Base-by-base conservation (phyloP, 1,139 yeast genomes). In the Kurtzmaniella quercitrusa region DNA sequence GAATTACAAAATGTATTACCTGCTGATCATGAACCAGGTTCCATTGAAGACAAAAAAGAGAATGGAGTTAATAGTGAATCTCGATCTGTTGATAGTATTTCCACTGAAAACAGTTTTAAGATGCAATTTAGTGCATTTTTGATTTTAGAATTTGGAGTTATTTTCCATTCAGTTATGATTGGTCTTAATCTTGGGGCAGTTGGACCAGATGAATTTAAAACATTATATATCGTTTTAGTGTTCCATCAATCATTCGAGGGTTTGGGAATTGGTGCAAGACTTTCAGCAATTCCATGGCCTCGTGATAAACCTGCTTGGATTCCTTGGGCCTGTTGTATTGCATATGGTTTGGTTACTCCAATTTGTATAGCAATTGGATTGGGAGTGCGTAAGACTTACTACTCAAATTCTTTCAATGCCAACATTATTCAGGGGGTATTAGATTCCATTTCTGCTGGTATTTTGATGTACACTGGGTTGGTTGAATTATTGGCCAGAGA, bases 71-170 rank as follows among this genome's bases (percentile, higher is more conserved):
- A 43, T 25, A 36, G 23, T 16, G 29, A 34, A 15, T 36, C 43
- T 4, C 29, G 34, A 3, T 44, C 46, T 2, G 23, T 44, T 7
- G 38, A 41, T 33, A 38, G 39, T n/a, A 39, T 46, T 6, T 49
- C 45, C 27, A 46, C 49, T 4, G 47, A 41, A 29, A 16, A 36
- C 23, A 37, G 18, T 15, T 44, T 44, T 37, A 39, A 39, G 12
- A 27, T 29, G 38, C 46, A 44, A 36, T 37, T 46, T 56, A 14
- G 16, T 9, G 36, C 36, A 9, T 31, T 31, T 14, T 31, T 31
- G 18, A 16, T 31, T 14, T 31, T 31, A 31, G 36, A 31, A 16
- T 31, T 31, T 31, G 36, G 36, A 9, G 36, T 31, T 9, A 31
- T 31, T 14, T 31, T 31, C 36, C 36, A 31, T 16, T 31, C 36